Evolutionary conservation across 2,329 filamentous ascomycete genomes (phyloP), one percentile per base, ranked within the genome.

Genomic region (Zymoseptoria crescenta): DNA sequence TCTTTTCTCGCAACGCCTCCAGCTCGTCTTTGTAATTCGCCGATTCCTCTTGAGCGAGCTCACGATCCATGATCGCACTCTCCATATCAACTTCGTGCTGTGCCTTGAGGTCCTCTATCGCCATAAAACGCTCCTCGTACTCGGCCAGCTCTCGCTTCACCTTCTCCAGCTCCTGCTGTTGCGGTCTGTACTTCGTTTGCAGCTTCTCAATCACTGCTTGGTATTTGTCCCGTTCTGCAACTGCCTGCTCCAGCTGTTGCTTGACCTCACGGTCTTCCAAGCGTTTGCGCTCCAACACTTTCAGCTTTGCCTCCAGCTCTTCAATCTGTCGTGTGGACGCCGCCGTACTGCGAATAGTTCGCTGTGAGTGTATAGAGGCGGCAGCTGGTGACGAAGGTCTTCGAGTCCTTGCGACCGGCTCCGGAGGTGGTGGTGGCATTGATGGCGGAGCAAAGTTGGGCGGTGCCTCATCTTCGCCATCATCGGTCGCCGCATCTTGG

Each of bases 1-100:
- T 76, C 69, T 87, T 91, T 59, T 83, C 77, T 68, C 90, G 89
- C 56, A 96, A 73, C 1, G 84, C 81, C 45, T 96, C 89, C 24
- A 95, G 77, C 70, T 99, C 92, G 1, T 83, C 81, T 72, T 91
- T 94, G 55, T 88, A 79, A 19, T 87, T 85, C 65, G 97, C 94
- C 0, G 89, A 87, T 50, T 86, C 91, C 74, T 96, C 93, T 73
- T 99, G 92, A 0, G 94, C 94, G 89, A 97, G 96, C 74, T 99
- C 93, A 51, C 90, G 85, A 71, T 99, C 94, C 27, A 99, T 78
- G 0, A 89, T 87, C 6, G 91, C 91, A 74, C 94, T 83, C 74
- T 99, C 94, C 69, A 96, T 77, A 6, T 88, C 84, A 3, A 87
- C 83, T 29, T 97, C 94, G 72, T 95, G 87, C 65, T 96, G 91